Base-by-base conservation (phyloP, 352 stramenopile genomes). In the Pythium chondricola region DNA sequence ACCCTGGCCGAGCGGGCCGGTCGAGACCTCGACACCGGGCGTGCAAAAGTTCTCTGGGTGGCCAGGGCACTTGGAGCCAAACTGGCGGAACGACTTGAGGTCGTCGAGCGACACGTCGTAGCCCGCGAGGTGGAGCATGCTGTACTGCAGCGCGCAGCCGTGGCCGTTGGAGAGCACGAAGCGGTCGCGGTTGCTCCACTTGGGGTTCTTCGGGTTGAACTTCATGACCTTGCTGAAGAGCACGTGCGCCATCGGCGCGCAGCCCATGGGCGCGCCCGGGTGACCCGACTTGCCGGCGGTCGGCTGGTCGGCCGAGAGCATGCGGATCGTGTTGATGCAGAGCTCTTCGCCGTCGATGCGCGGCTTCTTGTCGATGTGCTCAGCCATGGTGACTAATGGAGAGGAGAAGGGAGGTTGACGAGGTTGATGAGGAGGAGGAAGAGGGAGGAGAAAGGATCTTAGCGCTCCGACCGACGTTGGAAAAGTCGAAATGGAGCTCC, bases 111-210 rank as follows among this genome's bases (percentile, higher is more conserved):
- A 76, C 18, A 98, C 61, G 61, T 96, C 88, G 74, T 95, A 97
- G 48, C 97, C 97, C 39, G 87, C 96, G 25, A 99, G 82, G 72
- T 99, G 93, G 51, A 99, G 83, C 97, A 99, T 99, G 37, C 84
- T 89, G 82, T 99, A 99, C 69, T 98, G 95, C 46, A 99, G 83
- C 29, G 96, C 96, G 75, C 96, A 99, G 26, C 90, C 94, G 74
- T 99, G 97, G 52, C 97, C 97, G 71, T 99, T 99, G 42, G 88
- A 98, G 43, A 99, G 83, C 45, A 99, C 93, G 68, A 99, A 99
- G 63, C 97, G 95, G 82, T 99, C 97, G 35, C 97, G 94, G 72
- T 97, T 98, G 69, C 83, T 93, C 85, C 83, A 94, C 61, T 79
- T 74, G 17, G 82, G 79, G 63, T 91, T 88, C 65, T 84, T 88